Evolutionary conservation across 495 filamentous ascomycete genomes (phyloP).

Genomic region (Penicillium samsonianum): DNA sequence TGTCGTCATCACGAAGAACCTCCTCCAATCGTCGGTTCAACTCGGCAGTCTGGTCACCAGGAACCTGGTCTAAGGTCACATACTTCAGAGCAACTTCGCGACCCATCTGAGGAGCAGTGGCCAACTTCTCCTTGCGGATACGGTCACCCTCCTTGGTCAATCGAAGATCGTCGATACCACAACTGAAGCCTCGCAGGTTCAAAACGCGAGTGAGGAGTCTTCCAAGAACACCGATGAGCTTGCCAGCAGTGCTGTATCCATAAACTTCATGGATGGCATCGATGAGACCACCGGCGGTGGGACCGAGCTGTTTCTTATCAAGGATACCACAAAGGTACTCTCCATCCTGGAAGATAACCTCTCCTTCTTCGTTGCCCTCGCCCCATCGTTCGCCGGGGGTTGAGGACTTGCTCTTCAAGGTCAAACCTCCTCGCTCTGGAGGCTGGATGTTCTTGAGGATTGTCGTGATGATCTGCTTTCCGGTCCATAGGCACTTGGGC

Average conservation of each 20-base stretch:
- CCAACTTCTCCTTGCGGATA: conserved; percentile 66
- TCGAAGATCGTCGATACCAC: conserved; percentile 93
- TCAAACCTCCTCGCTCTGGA: conserved; percentile 70
- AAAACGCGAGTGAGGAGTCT: conserved; percentile 86
- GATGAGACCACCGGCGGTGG: conserved; percentile 81
- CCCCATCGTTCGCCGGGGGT: conserved; percentile 78
- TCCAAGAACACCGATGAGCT: conserved; percentile 83
- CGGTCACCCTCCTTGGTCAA: conserved; percentile 81
- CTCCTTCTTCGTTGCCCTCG: conserved; percentile 66
- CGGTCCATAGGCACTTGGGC: conserved; percentile 87
- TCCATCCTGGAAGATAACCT: conserved; percentile 83
- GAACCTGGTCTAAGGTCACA: conserved; percentile 75
- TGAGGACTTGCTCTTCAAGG: conserved; percentile 73
- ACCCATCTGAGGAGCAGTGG: conserved; percentile 70
- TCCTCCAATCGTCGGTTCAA: conserved; percentile 79
- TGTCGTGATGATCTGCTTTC: conserved; percentile 94
- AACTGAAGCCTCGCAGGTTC: conserved; percentile 92
- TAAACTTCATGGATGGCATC: conserved; percentile 93
- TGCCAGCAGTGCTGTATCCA: conserved; percentile 81
- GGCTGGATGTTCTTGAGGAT: conserved; percentile 91
- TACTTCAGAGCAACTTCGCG: conserved; percentile 84
- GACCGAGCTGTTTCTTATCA: conserved; percentile 94
- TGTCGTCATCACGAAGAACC: conserved; percentile 84
- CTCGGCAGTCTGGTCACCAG: conserved; percentile 63
- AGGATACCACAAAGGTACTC: conserved; percentile 88